phyloP scores from a whole-genome alignment of 495 filamentous ascomycete genomes.

The Penicillium coffeae region DNA sequence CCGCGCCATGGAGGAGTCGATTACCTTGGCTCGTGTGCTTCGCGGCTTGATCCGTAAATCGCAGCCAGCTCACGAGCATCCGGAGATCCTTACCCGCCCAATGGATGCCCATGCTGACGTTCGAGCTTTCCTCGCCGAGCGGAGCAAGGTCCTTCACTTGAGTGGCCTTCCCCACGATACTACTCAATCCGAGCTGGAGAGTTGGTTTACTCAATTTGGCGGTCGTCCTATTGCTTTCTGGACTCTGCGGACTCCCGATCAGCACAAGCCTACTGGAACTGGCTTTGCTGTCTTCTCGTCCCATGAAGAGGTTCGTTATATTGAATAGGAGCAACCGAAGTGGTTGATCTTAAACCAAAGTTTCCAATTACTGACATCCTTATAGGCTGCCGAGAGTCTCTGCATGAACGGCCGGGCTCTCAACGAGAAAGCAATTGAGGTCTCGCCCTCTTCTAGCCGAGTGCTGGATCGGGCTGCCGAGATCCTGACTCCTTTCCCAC shows the following conservation, averaged over 20 bases:
- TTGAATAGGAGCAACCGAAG: conserved; percentile 3
- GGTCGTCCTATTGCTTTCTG: conserved; percentile 99
- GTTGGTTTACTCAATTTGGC: conserved; percentile 98
- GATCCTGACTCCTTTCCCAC: conserved; percentile 93
- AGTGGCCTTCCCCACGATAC: conserved; percentile 96
- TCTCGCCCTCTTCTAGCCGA: conserved; percentile 91
- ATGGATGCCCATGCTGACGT: conserved; percentile 98
- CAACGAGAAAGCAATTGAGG: conserved; percentile 98
- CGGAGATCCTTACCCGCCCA: conserved; percentile 86
- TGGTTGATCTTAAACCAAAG: not conserved
- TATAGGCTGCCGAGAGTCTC: conserved; percentile 85
- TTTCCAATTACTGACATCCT: conserved; percentile 19
- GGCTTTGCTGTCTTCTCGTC: conserved; percentile 98
- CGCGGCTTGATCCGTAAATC: conserved; percentile 92
- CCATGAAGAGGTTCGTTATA: conserved; percentile 86
- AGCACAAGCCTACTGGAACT: conserved; percentile 96
- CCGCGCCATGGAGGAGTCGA: conserved; percentile 94
- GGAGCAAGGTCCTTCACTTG: conserved; percentile 97
- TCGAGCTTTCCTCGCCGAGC: conserved; percentile 88
- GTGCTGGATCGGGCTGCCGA: conserved; percentile 93
- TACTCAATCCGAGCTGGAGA: conserved; percentile 95
- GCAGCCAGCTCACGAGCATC: conserved; percentile 86
- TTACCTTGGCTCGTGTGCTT: conserved; percentile 88
- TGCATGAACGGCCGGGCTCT: conserved; percentile 98
- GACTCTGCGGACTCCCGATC: conserved; percentile 95